These are phyloP conservation scores for Protomyces pachydermus DNA, from an alignment of 1,139 yeast genomes.

Conservation along the genomic window DNA sequence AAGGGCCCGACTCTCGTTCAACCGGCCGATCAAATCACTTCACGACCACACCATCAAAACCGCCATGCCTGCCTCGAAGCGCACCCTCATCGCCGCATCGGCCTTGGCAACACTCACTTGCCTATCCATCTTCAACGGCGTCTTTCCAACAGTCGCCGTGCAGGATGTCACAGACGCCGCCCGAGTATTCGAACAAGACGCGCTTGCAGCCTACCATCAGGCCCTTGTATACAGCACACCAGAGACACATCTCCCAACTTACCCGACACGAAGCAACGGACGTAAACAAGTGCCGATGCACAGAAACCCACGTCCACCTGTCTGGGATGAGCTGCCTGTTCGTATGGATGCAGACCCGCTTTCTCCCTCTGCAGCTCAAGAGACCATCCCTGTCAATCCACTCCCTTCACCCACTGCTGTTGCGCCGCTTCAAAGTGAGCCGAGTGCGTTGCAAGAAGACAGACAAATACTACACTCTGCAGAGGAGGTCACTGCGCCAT, in stretches of 20 bases:
- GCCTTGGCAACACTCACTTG: background rate
- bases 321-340: background rate
- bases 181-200: background rate
- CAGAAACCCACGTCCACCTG: background rate
- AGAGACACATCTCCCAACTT: no score
- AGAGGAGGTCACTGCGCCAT: background rate
- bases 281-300: background rate
- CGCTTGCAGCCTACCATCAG: background rate
- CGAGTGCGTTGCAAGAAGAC: background rate
- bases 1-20: no score
- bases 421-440: background rate
- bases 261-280: no score
- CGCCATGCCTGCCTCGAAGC: background rate
- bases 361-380: background rate
- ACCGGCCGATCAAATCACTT: no score
- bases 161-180: background rate
- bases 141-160: background rate
- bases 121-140: background rate
- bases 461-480: background rate
- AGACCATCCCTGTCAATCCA: background rate
- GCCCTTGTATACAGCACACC: background rate
- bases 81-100: background rate
- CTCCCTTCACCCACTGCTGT: background rate
- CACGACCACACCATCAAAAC: no score
- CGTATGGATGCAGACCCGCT: background rate